Base-by-base conservation (phyloP, 805 yeast species). In the Cyberlindnera nakhonratchasimensis region DNA sequence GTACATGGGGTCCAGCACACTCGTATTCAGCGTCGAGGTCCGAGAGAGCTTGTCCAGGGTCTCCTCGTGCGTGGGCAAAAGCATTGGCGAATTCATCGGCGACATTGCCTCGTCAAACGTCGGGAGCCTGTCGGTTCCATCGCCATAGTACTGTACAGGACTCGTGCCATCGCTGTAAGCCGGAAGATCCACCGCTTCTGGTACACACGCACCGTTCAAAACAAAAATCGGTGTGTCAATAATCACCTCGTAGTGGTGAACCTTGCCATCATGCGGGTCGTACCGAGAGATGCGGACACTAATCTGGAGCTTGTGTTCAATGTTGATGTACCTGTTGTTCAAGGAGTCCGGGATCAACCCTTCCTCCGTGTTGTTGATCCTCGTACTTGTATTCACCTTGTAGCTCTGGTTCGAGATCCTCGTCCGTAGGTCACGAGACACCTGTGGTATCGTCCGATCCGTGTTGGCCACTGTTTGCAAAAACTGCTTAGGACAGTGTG, bases 231-330 rank as follows among this genome's bases (percentile, higher is more conserved):
- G 93, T 0, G 91, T 83, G 56, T 85, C 93, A 29, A 85, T 83
- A 33, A 85, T 77, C 17, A 85, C 90, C 52, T 85, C 95, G 54
- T 80, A 85, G 58, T 85, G 90, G 53, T 82, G 88, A 65, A 78
- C 62, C 47, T 74, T 75, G 5, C 52, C 48, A 29, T 62, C 64
- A 4, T 62, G 57, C 0, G 75, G 71, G 45, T 80, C 84, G 19
- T 79, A 79, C 51, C 74, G 79, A 11, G 86, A 77, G 21, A 85
- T 77, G 43, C 93, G 66, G 43, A 85, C 72, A 52, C 84, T 78
- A 5, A 85, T 72, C 57, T 85, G 93, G 37, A 85, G 60, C 37
- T 89, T 67, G 59, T 85, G 95, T 42, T 74, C 71, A 14, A 83
- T 70, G 50, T 73, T 77, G 34, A 85, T 70, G 53, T 80, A 82